These are phyloP conservation scores for Novymonas esmeraldas DNA, from an alignment of 208 protist genomes.

Conservation along the genomic window DNA sequence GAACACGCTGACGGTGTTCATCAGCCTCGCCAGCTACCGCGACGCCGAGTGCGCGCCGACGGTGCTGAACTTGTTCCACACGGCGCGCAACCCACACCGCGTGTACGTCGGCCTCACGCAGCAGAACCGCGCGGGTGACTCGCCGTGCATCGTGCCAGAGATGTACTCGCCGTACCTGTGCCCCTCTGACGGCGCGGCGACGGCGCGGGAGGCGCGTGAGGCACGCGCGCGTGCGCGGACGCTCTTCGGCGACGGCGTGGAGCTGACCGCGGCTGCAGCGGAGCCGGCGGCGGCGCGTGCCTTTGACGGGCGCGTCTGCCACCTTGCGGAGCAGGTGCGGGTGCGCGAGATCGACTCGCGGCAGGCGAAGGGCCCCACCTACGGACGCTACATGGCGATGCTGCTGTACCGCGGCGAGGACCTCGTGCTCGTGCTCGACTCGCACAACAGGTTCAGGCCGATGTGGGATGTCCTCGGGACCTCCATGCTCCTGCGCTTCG, in stretches of 20 bases:
- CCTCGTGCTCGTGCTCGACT: constrained; percentile 74
- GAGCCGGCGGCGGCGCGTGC: neutral
- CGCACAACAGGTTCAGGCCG: constrained; percentile 78
- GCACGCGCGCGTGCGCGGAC: neutral
- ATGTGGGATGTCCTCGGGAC: constrained; percentile 66
- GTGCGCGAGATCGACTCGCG: constrained; percentile 46
- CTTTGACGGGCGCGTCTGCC: constrained; percentile 46
- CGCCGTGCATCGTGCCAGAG: constrained; percentile 47
- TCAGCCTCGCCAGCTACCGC: constrained; percentile 89
- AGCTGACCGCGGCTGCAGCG: neutral
- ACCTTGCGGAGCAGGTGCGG: constrained; percentile 56
- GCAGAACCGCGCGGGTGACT: constrained; percentile 52
- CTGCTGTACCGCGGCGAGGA: constrained; percentile 83
- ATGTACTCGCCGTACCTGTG: constrained; percentile 31
- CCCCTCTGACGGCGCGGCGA: neutral
- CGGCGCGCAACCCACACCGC: constrained; percentile 67
- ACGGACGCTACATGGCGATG: constrained; percentile 82
- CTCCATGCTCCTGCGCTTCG: constrained; percentile 33
- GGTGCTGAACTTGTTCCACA: constrained; percentile 66
- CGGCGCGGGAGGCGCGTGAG: constrained; percentile 7
- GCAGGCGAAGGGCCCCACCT: constrained; percentile 76
- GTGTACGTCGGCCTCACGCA: constrained; percentile 89
- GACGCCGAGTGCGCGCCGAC: constrained; percentile 85
- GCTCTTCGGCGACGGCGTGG: neutral
- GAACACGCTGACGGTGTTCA: constrained; percentile 72